Evolutionary conservation across 2,329 filamentous ascomycete species (phyloP), one percentile per base, ranked within the genome.

Genomic region (Leptographium flavum): DNA sequence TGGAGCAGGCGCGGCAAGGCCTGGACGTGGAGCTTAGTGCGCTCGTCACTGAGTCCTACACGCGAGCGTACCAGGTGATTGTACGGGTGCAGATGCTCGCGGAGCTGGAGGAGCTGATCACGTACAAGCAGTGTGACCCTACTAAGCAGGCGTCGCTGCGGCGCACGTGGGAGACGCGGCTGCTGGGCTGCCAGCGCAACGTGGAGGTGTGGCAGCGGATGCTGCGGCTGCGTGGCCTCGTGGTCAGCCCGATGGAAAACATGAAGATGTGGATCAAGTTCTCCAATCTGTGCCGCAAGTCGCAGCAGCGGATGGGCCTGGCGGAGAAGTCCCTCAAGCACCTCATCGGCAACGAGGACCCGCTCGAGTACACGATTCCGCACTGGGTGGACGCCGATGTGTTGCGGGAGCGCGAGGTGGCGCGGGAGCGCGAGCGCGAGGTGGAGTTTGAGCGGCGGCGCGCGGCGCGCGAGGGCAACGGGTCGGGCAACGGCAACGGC

Each of bases 211-310:
- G 92, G 92, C 88, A 95, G 60, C 79, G 92, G 49, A 96, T 96
- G 87, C 78, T 99, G 45, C 92, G 94, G 58, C 80, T 98, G 28
- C 80, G 92, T 49, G 85, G 87, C 19, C 71, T 99, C 43, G 92
- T 99, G 48, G 90, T 96, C 49, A 81, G 81, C 1, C 90, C 93
- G 0, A 78, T 78, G 30, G 88, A 99, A 60, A 95, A 95, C 57
- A 87, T 94, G 70, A 85, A 94, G 56, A 98, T 98, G 87, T 95
- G 88, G 80, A 96, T 98, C 69, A 99, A 98, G 60, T 98, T 95
- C 60, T 86, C 92, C 56, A 98, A 96, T 56, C 76, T 98, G 6
- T 99, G 93, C 63, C 84, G 93, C 56, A 99, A 98, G 63, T 94
- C 90, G 38, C 84, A 87, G 38, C 84, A 87, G 47, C 83, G 92